Conservation (phyloP, 176 grass and related monocot genomes). For the Triticum urartu region DNA sequence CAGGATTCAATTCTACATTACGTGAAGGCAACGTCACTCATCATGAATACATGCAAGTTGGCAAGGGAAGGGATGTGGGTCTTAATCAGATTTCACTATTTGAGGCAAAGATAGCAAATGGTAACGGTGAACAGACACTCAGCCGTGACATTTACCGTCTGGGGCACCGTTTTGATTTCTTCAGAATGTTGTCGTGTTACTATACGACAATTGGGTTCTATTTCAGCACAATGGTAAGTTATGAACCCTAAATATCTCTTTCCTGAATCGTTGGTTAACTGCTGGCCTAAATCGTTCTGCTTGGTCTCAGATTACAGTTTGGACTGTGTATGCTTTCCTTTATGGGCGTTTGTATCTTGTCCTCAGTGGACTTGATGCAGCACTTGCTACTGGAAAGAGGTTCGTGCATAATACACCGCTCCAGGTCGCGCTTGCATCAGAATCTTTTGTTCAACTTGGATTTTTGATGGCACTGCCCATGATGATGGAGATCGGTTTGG, state of each 20-base stretch:
- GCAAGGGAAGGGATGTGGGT: conserved; percentile 99
- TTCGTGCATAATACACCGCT: conserved; percentile 85
- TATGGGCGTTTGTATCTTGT: conserved; percentile 95
- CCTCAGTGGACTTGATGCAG: conserved; percentile 88
- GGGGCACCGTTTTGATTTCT: conserved; percentile 98
- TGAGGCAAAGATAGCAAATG: conserved; percentile 99
- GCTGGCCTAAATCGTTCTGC: background rate
- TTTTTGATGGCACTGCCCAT: conserved; percentile 96
- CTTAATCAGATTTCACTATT: conserved; percentile 97
- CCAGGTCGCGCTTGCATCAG: conserved; percentile 92
- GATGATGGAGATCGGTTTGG: conserved; percentile 99
- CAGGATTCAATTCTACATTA: conserved; percentile 98
- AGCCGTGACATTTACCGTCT: conserved; percentile 93
- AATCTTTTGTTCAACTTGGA: conserved; percentile 96
- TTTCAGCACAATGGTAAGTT: conserved; percentile 89
- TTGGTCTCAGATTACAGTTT: conserved; percentile 75
- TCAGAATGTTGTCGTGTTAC: conserved; percentile 97
- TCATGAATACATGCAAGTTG: conserved; percentile 99
- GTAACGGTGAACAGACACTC: conserved; percentile 94
- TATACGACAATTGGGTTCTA: conserved; percentile 98
- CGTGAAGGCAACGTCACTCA: conserved; percentile 98
- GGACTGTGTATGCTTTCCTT: conserved; percentile 94
- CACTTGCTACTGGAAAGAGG: conserved; percentile 67
- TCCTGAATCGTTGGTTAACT: background rate
- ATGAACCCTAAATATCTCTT: background rate